phyloP scores from a whole-genome alignment of 371 early-diverging fungal genomes.

The Lichtheimia ornata region DNA sequence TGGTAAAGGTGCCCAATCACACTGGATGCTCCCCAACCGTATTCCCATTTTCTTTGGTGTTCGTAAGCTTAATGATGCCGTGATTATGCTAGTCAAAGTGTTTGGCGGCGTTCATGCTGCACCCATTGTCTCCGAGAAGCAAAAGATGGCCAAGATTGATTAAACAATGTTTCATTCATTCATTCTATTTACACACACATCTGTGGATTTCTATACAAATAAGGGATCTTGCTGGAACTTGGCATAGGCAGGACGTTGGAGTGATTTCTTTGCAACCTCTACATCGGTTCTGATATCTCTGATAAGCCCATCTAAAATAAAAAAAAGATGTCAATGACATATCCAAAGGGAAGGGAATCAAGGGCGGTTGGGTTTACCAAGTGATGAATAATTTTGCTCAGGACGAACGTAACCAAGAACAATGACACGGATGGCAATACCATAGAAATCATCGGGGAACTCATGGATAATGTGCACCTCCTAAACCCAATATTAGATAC shows the following conservation, averaged over 20 bases:
- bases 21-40: slow-evolving; percentile 41
- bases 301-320: slow-evolving; percentile 78
- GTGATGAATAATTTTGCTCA: slow-evolving; percentile 84
- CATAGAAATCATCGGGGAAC: slow-evolving; percentile 91
- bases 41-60: slow-evolving; percentile 47
- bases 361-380: slow-evolving; percentile 58
- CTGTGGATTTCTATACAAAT: slow-evolving; percentile 5
- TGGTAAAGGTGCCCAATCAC: slow-evolving; percentile 24
- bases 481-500: slow-evolving; percentile 30
- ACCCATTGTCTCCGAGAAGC: slow-evolving; percentile 39
- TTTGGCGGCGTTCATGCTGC: slow-evolving; percentile 47
- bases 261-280: slow-evolving; percentile 71
- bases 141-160: slow-evolving; percentile 21
- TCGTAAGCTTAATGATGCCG: slow-evolving; percentile 41
- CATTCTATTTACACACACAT: not conserved
- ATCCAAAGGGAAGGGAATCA: not conserved
- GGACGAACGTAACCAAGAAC: slow-evolving; percentile 90
- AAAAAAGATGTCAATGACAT: not conserved
- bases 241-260: slow-evolving; percentile 58
- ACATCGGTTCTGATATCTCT: slow-evolving; percentile 93
- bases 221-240: slow-evolving; percentile 20
- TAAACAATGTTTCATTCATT: slow-evolving; percentile 2
- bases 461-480: slow-evolving; percentile 95
- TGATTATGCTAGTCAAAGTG: slow-evolving; percentile 32
- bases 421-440: slow-evolving; percentile 74